Percentiles rank a stretch among this genome's conserved stretches.
Conservation (phyloP, 2,329 filamentous ascomycete species). For the Sarocladium oryzae region DNA sequence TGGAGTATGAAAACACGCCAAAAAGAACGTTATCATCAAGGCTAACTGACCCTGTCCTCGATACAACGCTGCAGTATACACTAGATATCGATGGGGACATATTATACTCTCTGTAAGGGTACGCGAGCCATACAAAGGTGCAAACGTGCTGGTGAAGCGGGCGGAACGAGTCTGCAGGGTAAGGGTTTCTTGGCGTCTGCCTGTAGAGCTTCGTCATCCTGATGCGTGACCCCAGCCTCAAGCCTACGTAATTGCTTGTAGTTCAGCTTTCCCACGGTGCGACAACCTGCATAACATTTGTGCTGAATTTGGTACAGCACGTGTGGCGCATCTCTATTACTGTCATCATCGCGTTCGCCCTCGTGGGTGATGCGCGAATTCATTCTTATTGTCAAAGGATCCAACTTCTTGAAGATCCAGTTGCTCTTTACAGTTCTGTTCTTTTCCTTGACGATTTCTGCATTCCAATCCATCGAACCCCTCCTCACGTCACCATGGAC, state of each 20-base stretch:
- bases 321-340: background rate
- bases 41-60: too few species aligned
- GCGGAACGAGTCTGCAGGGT: too few species aligned
- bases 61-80: too few species aligned
- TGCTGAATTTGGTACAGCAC: too few species aligned
- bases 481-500: background rate
- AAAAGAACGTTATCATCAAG: too few species aligned
- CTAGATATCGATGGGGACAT: too few species aligned
- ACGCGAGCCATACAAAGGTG: background rate
- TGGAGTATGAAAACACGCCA: too few species aligned
- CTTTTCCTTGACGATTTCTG: background rate
- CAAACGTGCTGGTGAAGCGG: too few species aligned
- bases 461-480: too few species aligned
- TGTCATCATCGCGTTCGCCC: background rate
- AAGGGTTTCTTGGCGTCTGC: background rate
- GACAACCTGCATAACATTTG: background rate
- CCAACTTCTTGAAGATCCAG: background rate
- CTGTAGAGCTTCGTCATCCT: constrained; percentile 3
- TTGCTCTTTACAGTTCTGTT: too few species aligned
- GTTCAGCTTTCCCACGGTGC: background rate
- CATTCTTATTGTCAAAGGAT: background rate
- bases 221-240: background rate
- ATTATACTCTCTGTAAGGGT: too few species aligned
- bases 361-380: background rate
- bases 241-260: constrained; percentile 2